Base-by-base conservation (phyloP, 1,139 yeast genomes). In the Scheffersomyces illinoinensis region DNA sequence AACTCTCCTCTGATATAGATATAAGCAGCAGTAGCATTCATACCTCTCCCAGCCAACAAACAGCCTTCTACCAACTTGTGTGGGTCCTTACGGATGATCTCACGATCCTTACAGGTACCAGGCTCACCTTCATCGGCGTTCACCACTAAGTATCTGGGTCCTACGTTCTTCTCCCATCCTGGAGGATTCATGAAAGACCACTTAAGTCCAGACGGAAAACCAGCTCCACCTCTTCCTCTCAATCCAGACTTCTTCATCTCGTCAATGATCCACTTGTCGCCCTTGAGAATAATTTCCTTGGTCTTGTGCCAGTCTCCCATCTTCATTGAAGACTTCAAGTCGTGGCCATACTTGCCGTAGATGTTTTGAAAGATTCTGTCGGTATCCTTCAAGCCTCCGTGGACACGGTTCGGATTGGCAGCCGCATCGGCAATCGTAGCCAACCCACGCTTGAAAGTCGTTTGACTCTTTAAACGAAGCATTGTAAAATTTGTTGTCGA, bases 161-260 rank as follows among this genome's bases (percentile, higher is more conserved):
- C 97, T 20, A 76, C 78, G 74, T 90, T 90, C 73, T 90, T 91
- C 66, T 91, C 96, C 97, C 97, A 91, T 61, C 95, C 95, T 56
- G 97, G 97, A 56, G 97, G 97, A 77, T 91, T 91, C 97, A 91
- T 91, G 71, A 91, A 91, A 20, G 96, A 89, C 96, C 96, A 91
- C 76, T 91, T 91, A 70, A 91, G 83, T 54, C 97, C 97, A 26
- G 93, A 86, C 56, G 97, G 97, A 82, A 91, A 91, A 24, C 97
- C 97, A 53, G 97, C 97, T 69, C 97, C 97, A 61, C 97, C 97
- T 77, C 97, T 87, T 59, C 97, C 97, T 75, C 97, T 86, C 65
- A 91, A 82, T 20, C 96, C 96, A 10, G 93, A 88, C 70, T 87
- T 85, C 75, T 91, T 91, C 81, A 90, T 87, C 76, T 91, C 96